These are phyloP conservation scores for Silene conica DNA, from an alignment of 148 eudicot genomes.

Conservation along the genomic window DNA sequence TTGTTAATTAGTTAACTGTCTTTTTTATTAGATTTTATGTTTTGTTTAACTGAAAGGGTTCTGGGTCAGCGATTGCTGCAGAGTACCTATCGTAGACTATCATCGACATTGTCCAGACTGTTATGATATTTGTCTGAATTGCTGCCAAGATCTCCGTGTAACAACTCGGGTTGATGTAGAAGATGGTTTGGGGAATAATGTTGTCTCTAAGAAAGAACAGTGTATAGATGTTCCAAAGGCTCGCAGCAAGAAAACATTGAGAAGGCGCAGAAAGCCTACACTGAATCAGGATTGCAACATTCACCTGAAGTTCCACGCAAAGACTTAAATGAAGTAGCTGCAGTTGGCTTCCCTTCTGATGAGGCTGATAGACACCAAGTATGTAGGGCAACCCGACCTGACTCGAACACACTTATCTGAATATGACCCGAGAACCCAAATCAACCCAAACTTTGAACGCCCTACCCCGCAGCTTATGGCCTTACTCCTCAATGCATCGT, in stretches of 20 bases:
- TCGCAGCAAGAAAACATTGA: slow-evolving; percentile 35
- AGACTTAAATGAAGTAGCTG: slow-evolving; percentile 31
- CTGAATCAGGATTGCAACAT: slow-evolving; percentile 36
- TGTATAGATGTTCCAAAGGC: slow-evolving; percentile 31
- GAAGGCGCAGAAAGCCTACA: slow-evolving; percentile 28
- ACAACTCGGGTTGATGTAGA: slow-evolving; percentile 38
- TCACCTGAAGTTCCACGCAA: slow-evolving; percentile 28
- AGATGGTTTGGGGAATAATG: slow-evolving; percentile 30
- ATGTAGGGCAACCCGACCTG: slow-evolving; percentile 17
- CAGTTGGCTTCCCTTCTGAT: slow-evolving; percentile 27
- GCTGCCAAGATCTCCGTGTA: slow-evolving; percentile 90
- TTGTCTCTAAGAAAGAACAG: slow-evolving; percentile 25
- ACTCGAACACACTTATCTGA: not conserved
- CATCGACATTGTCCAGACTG: slow-evolving; percentile 89
- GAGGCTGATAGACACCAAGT: slow-evolving; percentile 32
- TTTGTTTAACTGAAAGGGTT: slow-evolving; percentile 12
- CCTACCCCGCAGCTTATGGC: not conserved
- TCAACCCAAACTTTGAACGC: not conserved
- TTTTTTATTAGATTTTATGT: slow-evolving; percentile 1
- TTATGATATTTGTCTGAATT: slow-evolving; percentile 88
- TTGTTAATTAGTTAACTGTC: not conserved
- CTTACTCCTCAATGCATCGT: no score
- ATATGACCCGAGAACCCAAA: not conserved
- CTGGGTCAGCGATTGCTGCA: slow-evolving; percentile 74
- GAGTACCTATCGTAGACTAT: slow-evolving; percentile 90